Evolutionary conservation across 2,329 filamentous ascomycete genomes (phyloP).

Genomic region (Daldinia sp.): DNA sequence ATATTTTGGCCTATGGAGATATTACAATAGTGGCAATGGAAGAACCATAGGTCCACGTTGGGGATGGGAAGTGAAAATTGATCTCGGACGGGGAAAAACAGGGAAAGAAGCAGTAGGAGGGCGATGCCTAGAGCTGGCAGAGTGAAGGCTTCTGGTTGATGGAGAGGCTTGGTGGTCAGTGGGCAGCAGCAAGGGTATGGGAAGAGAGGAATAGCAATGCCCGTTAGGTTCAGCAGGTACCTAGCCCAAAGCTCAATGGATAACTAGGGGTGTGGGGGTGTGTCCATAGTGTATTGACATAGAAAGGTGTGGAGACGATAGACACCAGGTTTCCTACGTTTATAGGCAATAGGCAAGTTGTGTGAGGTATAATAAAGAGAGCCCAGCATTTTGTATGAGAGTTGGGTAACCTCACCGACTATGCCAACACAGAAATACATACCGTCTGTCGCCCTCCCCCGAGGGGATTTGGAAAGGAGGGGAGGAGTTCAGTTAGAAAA

Average conservation of each 20-base stretch:
- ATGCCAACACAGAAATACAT: conserved; percentile 39
- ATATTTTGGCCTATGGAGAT: conserved; percentile 47
- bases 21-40: conserved; percentile 46
- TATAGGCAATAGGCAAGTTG: conserved; percentile 43
- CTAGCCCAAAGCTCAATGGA: conserved; percentile 37
- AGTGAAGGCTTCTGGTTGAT: conserved; percentile 39
- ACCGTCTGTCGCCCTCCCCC: conserved; percentile 16
- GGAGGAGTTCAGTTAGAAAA: conserved; percentile 43
- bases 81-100: conserved; percentile 42
- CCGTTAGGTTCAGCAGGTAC: conserved; percentile 11
- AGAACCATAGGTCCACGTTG: conserved; percentile 50
- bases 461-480: conserved; percentile 22
- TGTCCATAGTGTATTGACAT: conserved; percentile 43
- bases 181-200: conserved; percentile 40
- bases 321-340: conserved; percentile 43
- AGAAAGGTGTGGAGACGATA: conserved; percentile 45
- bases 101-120: conserved; percentile 44
- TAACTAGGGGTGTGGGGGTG: conserved; percentile 44
- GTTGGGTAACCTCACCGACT: conserved; percentile 44
- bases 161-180: conserved; percentile 42
- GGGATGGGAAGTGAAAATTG: conserved; percentile 48
- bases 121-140: conserved; percentile 40
- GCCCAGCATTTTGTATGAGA: conserved; percentile 40
- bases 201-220: no score
- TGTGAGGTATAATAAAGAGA: conserved; percentile 47